Conservation (phyloP, 192 early-diverging fungal genomes). For the Chytriomyces sp. region DNA sequence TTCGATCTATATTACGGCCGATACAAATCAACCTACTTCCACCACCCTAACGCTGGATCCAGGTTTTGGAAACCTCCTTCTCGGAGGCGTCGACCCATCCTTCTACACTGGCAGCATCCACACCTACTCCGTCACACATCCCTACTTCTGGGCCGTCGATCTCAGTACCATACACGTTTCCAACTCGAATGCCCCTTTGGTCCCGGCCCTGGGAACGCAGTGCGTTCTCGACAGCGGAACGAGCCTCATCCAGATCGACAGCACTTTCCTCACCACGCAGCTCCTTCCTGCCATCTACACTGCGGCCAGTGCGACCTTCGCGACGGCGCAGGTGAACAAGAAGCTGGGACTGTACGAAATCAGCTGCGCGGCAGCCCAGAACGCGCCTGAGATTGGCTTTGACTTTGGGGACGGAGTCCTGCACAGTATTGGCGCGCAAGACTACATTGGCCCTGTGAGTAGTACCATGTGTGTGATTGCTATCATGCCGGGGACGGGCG, state of each 20-base stretch:
- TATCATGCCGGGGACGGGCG: neutral
- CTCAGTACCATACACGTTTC: neutral
- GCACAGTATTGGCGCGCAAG: neutral
- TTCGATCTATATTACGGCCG: slow-evolving; percentile 3
- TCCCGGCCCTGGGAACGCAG: neutral
- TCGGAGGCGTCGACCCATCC: slow-evolving; percentile 1
- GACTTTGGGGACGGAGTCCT: neutral
- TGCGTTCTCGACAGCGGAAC: slow-evolving; percentile 10
- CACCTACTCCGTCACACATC: neutral
- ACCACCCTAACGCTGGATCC: neutral
- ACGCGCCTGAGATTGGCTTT: neutral
- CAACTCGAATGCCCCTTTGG: neutral
- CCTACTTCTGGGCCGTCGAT: neutral
- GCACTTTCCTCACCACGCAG: neutral
- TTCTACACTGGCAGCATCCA: neutral
- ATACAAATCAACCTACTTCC: no score
- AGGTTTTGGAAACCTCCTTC: neutral
- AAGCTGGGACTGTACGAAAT: neutral
- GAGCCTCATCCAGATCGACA: neutral
- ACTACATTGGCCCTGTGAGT: neutral
- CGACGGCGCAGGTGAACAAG: no score
- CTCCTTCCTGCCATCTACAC: neutral
- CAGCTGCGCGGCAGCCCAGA: neutral
- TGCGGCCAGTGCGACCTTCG: neutral
- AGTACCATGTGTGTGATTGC: neutral